Base-by-base conservation (phyloP, 176 grass and related monocot genomes). In the Aegilops speltoides region DNA sequence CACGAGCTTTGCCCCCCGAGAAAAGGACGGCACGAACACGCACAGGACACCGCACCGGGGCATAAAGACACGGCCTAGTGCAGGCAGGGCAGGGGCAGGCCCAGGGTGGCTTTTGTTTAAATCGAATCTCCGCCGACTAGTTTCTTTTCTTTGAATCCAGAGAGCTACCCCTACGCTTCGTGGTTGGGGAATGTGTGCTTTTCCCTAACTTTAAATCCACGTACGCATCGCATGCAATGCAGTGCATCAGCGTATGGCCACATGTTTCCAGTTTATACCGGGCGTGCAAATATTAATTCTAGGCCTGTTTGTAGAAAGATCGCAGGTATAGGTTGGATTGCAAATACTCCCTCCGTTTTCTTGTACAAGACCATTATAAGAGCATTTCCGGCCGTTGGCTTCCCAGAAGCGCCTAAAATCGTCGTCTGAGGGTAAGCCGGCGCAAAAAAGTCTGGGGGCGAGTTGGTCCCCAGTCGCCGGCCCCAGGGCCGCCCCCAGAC, bases 151-250 rank as follows among this genome's bases (percentile, higher is more conserved):
- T 59, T 59, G 7, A 20, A 56, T 50, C 46, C 52, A 19, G 52
- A 9, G 45, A 31, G 36, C 33, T 33, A 32, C 1, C 10, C 25
- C 26, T 36, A 14, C 20, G 20, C 13, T 50, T 83, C 26, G 64
- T 78, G 36, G 63, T 46, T 71, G 73, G 10, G 34, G 87, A 83
- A 83, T 88, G 80, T 83, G 36, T 78, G 80, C 54, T 40, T 1
- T 14, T 10, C 17, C 0, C 2, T 57, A 8, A 57, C 17, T 57
- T 57, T 22, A 22, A 22, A 57, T 57, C 54, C 54, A 57, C 17
- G 17, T 22, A 57, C 54, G 54, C 54, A 52, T 57, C 17, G 52
- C 52, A 56, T 19, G 16, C 52, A 57, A 57, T 57, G 54, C 19
- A 57, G 54, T 57, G 54, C 54, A 57, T 8, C 54, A 8, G 19